Evolutionary conservation across 345 rosid species (phyloP), one percentile per base, ranked within the genome.

Genomic region (Lepidium africanum): DNA sequence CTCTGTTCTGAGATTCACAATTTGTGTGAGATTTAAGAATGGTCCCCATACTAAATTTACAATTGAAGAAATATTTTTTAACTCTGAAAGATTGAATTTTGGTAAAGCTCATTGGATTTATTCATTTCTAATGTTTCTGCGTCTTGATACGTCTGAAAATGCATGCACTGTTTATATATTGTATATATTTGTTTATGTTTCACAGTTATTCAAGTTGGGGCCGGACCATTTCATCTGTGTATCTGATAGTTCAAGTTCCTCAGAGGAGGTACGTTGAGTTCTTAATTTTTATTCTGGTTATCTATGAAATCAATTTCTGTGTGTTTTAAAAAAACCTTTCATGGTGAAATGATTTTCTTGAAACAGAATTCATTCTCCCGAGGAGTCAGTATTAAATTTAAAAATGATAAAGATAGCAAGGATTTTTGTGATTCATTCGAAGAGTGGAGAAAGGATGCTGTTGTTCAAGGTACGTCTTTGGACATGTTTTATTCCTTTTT

Each of bases 161-260:
- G 30, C 8, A n/a, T 43, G 56, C 56, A 23, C 15, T 61, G 59
- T 64, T 64, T 27, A 35, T 63, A 27, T 6, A 21, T 37, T 54
- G 42, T 47, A 3, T 9, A 35, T 49, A 5, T 38, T 49, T 41
- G 76, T 25, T 58, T 21, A 2, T 73, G 27, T 67, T 71, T 48
- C 70, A 46, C 86, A 94, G 99, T 71, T 94, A 51, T 82, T 87
- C 85, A 86, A 86, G 83, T 76, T 94, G 66, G 92, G 96, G 57
- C 84, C 92, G 2, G 56, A 75, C 23, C 86, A 76, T 68, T 86
- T 89, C 42, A 74, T 94, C 70, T 94, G 97, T 81, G 57, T 94
- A 76, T 70, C 80, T 19, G 75, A 83, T 62, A 74, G 66, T 65
- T 79, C 85, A 30, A 72, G 75, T 63, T 48, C 69, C 35, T 40